These are phyloP conservation scores for Aspergillus cristatus DNA, from an alignment of 495 filamentous ascomycete genomes.

Conservation along the genomic window DNA sequence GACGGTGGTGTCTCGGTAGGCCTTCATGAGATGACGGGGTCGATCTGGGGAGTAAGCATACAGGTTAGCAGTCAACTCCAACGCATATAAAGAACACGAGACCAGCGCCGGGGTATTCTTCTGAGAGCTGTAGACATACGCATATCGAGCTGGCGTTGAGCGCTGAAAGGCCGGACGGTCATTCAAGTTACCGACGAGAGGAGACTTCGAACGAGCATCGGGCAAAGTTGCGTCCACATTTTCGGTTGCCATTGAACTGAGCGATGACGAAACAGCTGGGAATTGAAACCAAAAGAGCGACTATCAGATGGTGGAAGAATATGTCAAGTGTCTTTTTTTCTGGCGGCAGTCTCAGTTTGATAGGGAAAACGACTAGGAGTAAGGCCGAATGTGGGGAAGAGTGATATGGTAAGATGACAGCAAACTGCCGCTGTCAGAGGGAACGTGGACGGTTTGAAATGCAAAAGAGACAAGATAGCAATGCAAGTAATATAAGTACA, in stretches of 20 bases:
- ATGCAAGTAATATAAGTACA: too few species aligned
- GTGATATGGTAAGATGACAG: constrained; percentile 2
- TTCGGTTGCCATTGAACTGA: constrained; percentile 17
- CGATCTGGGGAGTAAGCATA: constrained; percentile 24
- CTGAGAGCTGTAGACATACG: constrained; percentile 19
- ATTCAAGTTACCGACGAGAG: neutral
- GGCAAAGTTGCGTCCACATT: constrained; percentile 8
- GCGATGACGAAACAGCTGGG: neutral
- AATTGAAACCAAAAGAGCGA: neutral
- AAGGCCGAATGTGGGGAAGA: constrained; percentile 8
- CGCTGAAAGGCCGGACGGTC: constrained; percentile 8
- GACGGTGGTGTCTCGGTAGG: constrained; percentile 65
- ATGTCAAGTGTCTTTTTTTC: neutral
- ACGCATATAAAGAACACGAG: too few species aligned
- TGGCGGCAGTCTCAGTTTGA: neutral
- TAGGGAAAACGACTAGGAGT: constrained; percentile 2
- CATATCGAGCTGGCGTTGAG: constrained; percentile 20
- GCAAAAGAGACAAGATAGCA: too few species aligned
- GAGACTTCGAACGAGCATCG: constrained; percentile 10
- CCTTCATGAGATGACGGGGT: constrained; percentile 50
- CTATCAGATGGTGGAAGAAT: constrained; percentile 2
- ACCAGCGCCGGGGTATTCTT: too few species aligned
- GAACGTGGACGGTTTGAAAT: too few species aligned
- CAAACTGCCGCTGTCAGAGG: neutral
- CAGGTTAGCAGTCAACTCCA: neutral